phyloP scores from a whole-genome alignment of 257 asterid species.

The Ilex aquifolium region DNA sequence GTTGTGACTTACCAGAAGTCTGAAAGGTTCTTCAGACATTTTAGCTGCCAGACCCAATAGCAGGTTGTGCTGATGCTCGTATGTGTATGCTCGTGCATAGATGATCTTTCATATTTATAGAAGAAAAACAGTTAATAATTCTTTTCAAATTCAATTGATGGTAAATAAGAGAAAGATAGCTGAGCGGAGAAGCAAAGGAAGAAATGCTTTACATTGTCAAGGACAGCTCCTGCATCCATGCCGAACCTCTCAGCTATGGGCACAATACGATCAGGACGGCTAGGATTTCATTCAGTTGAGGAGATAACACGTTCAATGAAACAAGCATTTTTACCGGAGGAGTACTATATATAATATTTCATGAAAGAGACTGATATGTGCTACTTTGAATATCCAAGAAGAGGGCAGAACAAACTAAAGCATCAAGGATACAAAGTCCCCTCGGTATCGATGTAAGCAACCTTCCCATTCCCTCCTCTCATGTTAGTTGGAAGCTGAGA shows the following conservation, averaged over 20 bases:
- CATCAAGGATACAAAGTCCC: constrained; percentile 91
- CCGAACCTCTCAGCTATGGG: constrained; percentile 98
- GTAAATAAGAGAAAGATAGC: no score
- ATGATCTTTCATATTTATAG: no score
- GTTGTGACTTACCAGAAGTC: constrained; percentile 63
- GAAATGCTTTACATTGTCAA: constrained; percentile 65
- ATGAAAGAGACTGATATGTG: neutral
- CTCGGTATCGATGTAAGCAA: constrained; percentile 94
- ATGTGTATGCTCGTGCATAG: constrained; percentile 79
- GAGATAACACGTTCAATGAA: constrained; percentile 10
- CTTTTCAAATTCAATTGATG: no score
- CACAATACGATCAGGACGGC: constrained; percentile 94
- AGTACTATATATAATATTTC: neutral
- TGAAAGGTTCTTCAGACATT: constrained; percentile 99
- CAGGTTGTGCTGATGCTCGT: constrained; percentile 95
- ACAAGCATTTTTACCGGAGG: neutral
- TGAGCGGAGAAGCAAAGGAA: neutral
- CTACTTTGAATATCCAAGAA: neutral
- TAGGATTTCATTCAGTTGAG: constrained; percentile 40
- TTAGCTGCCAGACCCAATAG: constrained; percentile 97
- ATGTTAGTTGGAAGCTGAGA: constrained; percentile 86
- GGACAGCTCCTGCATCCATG: constrained; percentile 99
- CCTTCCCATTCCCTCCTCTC: constrained; percentile 99
- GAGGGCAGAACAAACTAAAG: constrained; percentile 5
- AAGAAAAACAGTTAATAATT: no score